Evolutionary conservation across 495 filamentous ascomycete genomes (phyloP).

Genomic region (Neurospora terricola): DNA sequence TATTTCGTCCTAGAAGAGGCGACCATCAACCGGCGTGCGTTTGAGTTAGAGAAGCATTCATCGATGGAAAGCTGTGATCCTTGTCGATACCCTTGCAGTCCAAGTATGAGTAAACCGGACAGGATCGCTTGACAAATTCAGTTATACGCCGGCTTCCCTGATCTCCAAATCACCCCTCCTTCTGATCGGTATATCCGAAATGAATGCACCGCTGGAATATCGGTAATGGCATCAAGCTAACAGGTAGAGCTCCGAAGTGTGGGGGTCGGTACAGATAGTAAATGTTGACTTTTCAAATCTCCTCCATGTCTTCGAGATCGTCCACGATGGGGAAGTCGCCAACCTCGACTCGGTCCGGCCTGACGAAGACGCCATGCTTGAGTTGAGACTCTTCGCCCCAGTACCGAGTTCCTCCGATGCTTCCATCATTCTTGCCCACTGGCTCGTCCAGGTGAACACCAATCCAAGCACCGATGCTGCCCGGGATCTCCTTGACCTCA

Average conservation of each 20-base stretch:
- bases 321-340: conserved; percentile 72
- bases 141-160: not conserved
- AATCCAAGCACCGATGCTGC: conserved; percentile 63
- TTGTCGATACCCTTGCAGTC: not conserved
- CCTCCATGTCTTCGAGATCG: conserved; percentile 79
- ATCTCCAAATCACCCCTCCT: not conserved
- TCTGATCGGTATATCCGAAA: not conserved
- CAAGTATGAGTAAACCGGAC: not conserved
- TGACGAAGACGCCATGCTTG: conserved; percentile 77
- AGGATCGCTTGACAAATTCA: not conserved
- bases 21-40: not conserved
- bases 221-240: not conserved
- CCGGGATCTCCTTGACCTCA: conserved; percentile 70
- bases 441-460: conserved; percentile 81
- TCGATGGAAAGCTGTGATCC: not conserved
- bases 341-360: conserved; percentile 80
- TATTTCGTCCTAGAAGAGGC: not conserved
- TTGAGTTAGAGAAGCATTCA: not conserved
- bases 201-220: not conserved
- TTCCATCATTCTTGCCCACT: conserved; percentile 83
- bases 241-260: not conserved
- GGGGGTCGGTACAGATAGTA: not conserved
- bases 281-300: conserved; percentile 47
- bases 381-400: conserved; percentile 52
- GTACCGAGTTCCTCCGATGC: conserved; percentile 64